Evolutionary conservation across 164 flowering plant species (phyloP).

Genomic region (Macadamia integrifolia): DNA sequence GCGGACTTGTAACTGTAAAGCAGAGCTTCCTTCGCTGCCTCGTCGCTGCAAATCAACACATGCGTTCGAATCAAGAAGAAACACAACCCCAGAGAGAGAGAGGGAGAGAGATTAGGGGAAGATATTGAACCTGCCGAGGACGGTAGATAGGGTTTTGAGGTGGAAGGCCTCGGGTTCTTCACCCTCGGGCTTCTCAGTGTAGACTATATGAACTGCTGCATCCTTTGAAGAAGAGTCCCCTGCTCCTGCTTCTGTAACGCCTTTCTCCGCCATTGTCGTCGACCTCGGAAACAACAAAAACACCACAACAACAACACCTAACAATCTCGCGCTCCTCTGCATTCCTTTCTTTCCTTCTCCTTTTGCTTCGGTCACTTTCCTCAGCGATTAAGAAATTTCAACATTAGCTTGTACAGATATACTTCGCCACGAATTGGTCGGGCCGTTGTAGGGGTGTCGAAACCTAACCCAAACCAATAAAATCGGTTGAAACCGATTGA

Average conservation of each 20-base stretch:
- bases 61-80: neutral
- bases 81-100: neutral
- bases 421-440: no score
- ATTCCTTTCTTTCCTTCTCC: no score
- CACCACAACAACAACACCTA: neutral
- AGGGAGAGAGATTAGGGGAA: conserved; percentile 3
- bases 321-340: no score
- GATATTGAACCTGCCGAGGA: conserved; percentile 55
- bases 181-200: conserved; percentile 51
- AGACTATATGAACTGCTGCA: conserved; percentile 59
- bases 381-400: no score
- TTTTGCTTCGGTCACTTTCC: no score
- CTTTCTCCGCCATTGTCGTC: conserved; percentile 24
- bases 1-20: conserved; percentile 81
- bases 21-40: conserved; percentile 77
- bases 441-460: no score
- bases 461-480: no score
- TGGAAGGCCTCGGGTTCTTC: conserved; percentile 55
- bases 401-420: no score
- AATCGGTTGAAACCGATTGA: no score
- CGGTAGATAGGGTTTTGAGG: conserved; percentile 56
- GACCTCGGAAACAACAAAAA: neutral
- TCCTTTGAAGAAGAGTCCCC: conserved; percentile 9
- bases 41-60: conserved; percentile 46
- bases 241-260: neutral